Evolutionary conservation across 305 asterid genomes (phyloP).

Genomic region (Fraxinus greggii): DNA sequence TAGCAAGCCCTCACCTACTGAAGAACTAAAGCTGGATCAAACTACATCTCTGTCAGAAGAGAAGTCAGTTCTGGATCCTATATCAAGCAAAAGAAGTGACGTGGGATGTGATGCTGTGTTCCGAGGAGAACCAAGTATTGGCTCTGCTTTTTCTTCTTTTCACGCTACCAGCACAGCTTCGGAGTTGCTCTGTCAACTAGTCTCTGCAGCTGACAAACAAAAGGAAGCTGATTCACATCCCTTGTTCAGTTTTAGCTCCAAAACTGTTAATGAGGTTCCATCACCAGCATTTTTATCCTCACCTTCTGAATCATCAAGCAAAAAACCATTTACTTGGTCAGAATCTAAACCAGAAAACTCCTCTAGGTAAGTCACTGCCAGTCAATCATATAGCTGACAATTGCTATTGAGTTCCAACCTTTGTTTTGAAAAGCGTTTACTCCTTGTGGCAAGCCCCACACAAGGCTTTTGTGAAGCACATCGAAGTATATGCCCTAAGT

Average conservation of each 20-base stretch:
- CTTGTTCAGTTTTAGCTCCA: constrained; percentile 39
- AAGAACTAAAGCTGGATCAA: constrained; percentile 31
- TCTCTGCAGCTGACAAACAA: constrained; percentile 33
- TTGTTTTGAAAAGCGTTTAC: not conserved
- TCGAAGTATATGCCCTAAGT: not conserved
- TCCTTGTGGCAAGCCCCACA: not conserved
- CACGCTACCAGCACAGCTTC: constrained; percentile 30
- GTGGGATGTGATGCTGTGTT: constrained; percentile 17
- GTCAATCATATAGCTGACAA: constrained; percentile 9
- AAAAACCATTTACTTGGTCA: constrained; percentile 24
- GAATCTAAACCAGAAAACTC: constrained; percentile 31
- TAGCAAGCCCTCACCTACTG: constrained; percentile 30
- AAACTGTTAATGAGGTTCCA: constrained; percentile 35
- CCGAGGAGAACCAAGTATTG: constrained; percentile 29
- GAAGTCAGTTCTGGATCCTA: constrained; percentile 24
- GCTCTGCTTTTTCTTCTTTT: constrained; percentile 17
- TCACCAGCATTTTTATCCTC: constrained; percentile 21
- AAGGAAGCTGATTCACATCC: constrained; percentile 34
- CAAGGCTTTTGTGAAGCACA: constrained; percentile 13
- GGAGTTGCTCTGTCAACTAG: constrained; percentile 23
- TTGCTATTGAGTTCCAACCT: constrained; percentile 6
- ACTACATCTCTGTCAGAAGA: constrained; percentile 27
- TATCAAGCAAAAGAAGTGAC: constrained; percentile 30
- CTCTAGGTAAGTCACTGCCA: constrained; percentile 35
- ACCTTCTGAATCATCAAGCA: constrained; percentile 29